Evolutionary conservation across 441 rosid species (phyloP), one percentile per base, ranked within the genome.

Genomic region (Gossypium laxum): DNA sequence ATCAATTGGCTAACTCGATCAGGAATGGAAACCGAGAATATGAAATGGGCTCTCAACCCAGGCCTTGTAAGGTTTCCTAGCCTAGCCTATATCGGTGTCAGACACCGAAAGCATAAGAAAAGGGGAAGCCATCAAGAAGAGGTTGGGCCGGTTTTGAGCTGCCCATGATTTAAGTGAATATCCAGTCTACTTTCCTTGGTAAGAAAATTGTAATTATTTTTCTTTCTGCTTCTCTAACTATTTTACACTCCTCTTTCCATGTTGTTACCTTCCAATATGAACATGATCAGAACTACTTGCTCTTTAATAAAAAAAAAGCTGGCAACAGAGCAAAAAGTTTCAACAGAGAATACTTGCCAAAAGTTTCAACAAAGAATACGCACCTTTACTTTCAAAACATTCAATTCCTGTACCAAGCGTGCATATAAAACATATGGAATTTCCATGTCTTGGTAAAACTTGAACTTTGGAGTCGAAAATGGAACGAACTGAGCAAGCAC

Each of bases 401-500:
- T 70, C 78, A 95, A 74, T 17, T 75, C 72, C 11, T 54, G 69
- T 21, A 1, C 71, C 67, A 88, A 66, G 47, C 4, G 62, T 14
- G 17, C 79, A 74, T 70, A 73, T 55, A 77, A 52, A 5, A 28
- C 47, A 12, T 26, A 22, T 28, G 85, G 89, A 34, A 84, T 77
- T 32, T 80, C 76, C 72, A n/a, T 69, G 50, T 80, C 70, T 41
- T 77, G 41, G 78, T 84, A 95, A 68, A 70, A 56, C 76, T 72
- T 85, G 85, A 91, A 88, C 73, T 82, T 86, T 30, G 88, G 81
- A 34, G 81, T 86, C 28, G 96, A 76, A 79, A 81, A 84, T 57
- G 97, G 92, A 72, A 92, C 74, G 71, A 60, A 89, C 34, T 75
- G 63, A 8, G 92, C 84, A 59, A 91, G 75, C 67, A 82, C 91